Conservation (phyloP, 306 rosid genomes). For the Sindora glabra region DNA sequence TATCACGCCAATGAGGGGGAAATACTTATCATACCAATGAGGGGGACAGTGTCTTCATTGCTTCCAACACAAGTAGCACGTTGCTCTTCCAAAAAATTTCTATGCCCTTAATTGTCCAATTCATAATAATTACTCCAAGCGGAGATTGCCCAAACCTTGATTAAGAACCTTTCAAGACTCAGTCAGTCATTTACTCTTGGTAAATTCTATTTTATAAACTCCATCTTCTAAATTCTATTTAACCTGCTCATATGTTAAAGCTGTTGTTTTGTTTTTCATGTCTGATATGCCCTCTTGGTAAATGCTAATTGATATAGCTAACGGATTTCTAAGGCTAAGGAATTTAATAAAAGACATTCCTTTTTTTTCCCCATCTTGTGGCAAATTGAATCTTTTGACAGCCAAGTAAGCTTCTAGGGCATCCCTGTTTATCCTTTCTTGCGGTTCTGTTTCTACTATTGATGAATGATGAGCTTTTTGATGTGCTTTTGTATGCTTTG, state of each 20-base stretch:
- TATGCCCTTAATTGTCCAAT: neutral
- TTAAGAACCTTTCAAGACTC: neutral
- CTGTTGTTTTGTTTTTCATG: neutral
- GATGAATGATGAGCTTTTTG: neutral
- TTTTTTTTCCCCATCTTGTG: neutral
- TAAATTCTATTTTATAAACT: neutral
- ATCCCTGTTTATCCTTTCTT: neutral
- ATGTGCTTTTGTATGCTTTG: constrained; percentile 3
- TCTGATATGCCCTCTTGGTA: neutral
- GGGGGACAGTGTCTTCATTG: neutral
- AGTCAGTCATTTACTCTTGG: too few relatives aligned
- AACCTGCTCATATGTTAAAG: neutral
- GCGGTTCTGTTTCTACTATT: constrained; percentile 9
- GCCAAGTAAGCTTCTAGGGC: neutral
- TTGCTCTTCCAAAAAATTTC: neutral
- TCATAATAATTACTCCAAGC: neutral
- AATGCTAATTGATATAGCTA: neutral
- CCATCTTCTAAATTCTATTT: neutral
- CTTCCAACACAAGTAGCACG: neutral
- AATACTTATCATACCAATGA: neutral
- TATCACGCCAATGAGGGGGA: neutral
- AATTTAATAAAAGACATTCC: neutral
- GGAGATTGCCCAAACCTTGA: neutral
- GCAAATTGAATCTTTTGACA: neutral
- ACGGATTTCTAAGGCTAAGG: neutral